These are phyloP conservation scores for Tuber borchii DNA, from an alignment of 495 filamentous ascomycete genomes.

Conservation along the genomic window DNA sequence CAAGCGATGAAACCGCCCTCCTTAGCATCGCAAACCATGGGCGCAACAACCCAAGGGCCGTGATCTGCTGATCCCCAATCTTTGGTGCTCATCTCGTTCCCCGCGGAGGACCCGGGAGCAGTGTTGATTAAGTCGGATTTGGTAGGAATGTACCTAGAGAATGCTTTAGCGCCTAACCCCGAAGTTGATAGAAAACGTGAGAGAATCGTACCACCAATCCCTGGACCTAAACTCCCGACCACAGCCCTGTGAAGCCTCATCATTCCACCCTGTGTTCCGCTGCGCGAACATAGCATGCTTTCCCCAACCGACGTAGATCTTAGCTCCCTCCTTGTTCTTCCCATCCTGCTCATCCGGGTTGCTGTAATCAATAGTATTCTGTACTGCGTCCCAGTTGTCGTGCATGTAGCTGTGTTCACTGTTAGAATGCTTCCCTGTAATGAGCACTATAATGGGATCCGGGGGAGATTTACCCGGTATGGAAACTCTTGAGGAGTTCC, in stretches of 20 bases:
- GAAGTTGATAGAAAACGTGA: background rate
- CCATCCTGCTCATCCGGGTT: slow-evolving; percentile 26
- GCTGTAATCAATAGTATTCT: slow-evolving; percentile 29
- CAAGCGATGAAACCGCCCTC: slow-evolving; percentile 33
- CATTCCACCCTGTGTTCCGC: slow-evolving; percentile 34
- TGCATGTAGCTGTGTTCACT: slow-evolving; percentile 17
- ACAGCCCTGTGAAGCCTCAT: slow-evolving; percentile 29
- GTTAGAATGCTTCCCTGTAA: no score
- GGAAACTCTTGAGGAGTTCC: slow-evolving; percentile 32
- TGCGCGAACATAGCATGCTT: slow-evolving; percentile 39
- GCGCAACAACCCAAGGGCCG: slow-evolving; percentile 27
- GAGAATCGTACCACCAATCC: slow-evolving; percentile 27
- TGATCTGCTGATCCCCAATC: slow-evolving; percentile 35
- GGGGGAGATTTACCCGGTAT: slow-evolving; percentile 20
- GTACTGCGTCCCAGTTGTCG: slow-evolving; percentile 19
- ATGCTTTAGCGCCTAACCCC: background rate
- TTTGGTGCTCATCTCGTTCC: slow-evolving; percentile 14
- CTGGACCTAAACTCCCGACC: slow-evolving; percentile 28
- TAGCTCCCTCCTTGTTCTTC: slow-evolving; percentile 32
- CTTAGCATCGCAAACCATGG: slow-evolving; percentile 16
- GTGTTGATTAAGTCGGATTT: slow-evolving; percentile 21
- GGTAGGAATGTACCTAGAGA: slow-evolving; percentile 26
- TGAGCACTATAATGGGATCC: background rate
- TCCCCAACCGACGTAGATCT: slow-evolving; percentile 39
- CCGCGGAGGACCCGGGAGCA: slow-evolving; percentile 11